Percentiles rank a stretch among this genome's conserved stretches.
These are phyloP conservation scores for Vigna mungo DNA, from an alignment of 306 rosid genomes.

Conservation along the genomic window DNA sequence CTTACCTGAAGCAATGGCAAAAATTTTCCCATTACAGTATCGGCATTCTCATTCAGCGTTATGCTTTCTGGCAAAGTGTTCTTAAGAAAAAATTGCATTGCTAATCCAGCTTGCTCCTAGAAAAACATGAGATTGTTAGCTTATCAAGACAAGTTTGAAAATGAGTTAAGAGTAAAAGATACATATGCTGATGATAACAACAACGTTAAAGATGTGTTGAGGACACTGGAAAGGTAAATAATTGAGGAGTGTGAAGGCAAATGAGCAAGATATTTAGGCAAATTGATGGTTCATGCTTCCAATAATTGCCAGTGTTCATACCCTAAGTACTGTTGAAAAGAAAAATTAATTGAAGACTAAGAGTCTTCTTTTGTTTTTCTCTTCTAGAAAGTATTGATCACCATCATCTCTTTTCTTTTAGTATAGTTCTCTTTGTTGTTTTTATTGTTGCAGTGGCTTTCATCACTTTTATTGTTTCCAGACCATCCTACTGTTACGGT, in stretches of 20 bases:
- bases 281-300: neutral
- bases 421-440: too few relatives aligned
- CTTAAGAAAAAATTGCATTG: conserved; percentile 53
- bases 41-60: conserved; percentile 20
- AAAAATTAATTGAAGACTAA: too few relatives aligned
- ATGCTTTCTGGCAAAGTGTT: conserved; percentile 58
- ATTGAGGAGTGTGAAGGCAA: neutral
- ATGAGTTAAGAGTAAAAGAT: neutral
- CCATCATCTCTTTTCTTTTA: too few relatives aligned
- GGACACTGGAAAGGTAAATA: neutral
- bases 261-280: neutral
- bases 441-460: too few relatives aligned
- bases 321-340: neutral
- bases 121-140: conserved; percentile 13
- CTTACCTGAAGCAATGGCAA: conserved; percentile 48
- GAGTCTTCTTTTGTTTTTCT: too few relatives aligned
- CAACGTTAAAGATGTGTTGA: neutral
- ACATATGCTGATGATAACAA: neutral
- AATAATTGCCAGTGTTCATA: neutral
- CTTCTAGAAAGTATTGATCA: too few relatives aligned
- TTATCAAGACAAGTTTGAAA: conserved; percentile 7
- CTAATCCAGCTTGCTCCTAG: conserved; percentile 54
- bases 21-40: conserved; percentile 36
- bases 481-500: too few relatives aligned
- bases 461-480: too few relatives aligned